Percentiles rank a stretch among this genome's conserved stretches.
Conservation (phyloP, 2,329 filamentous ascomycete genomes). For the Fusarium buxicola region DNA sequence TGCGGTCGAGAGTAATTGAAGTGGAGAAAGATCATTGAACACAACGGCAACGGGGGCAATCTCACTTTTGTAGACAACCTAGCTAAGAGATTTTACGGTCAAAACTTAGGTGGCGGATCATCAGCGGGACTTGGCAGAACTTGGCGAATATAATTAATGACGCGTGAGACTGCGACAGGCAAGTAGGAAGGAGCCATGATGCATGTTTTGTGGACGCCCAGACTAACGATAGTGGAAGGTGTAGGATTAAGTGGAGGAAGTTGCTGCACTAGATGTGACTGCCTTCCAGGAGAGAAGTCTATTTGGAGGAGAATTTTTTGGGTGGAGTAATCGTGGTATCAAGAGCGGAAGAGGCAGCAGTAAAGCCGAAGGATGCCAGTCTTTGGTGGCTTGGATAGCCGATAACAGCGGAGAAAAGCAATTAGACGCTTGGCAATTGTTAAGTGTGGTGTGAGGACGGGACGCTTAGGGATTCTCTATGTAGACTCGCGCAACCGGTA, state of each 20-base stretch:
- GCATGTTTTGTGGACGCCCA: conserved; percentile 25
- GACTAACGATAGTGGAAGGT: conserved; percentile 4
- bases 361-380: not conserved
- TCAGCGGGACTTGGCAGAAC: not conserved
- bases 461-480: no score
- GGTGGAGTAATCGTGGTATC: conserved; percentile 12
- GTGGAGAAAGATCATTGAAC: accelerated
- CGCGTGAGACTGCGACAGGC: not conserved
- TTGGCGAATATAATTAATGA: not conserved
- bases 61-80: conserved; percentile 5
- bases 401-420: not conserved
- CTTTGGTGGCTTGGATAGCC: not conserved
- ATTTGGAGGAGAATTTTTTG: conserved; percentile 25
- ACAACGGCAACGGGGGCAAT: not conserved
- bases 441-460: no score
- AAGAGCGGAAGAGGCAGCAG: not conserved
- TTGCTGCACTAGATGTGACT: not conserved
- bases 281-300: not conserved
- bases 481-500: no score
- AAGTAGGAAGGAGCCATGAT: conserved; percentile 1
- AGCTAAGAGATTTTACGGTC: not conserved
- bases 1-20: not conserved
- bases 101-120: not conserved
- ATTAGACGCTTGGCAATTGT: not conserved
- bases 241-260: conserved; percentile 2